Evolutionary conservation across 441 rosid genomes (phyloP).

Genomic region (Melastoma candidum): DNA sequence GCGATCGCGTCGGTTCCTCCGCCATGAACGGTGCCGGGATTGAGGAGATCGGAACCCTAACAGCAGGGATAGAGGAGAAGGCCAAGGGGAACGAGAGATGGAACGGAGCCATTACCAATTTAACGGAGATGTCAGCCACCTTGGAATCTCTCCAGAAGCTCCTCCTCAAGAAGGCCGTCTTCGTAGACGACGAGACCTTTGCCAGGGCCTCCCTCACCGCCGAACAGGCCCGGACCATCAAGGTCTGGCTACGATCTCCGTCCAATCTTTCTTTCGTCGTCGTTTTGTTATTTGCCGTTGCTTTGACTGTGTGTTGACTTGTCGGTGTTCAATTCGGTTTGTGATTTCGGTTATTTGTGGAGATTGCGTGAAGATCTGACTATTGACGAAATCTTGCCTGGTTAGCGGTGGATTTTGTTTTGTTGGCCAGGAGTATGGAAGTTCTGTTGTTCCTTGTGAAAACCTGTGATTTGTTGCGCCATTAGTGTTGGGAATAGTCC

Average conservation of each 20-base stretch:
- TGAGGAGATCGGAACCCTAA: too few relatives aligned
- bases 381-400: too few relatives aligned
- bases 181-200: slow-evolving; percentile 81
- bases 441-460: too few relatives aligned
- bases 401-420: too few relatives aligned
- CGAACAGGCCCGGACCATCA: slow-evolving; percentile 83
- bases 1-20: too few relatives aligned
- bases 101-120: slow-evolving; percentile 69
- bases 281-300: neutral
- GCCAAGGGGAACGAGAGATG: slow-evolving; percentile 64
- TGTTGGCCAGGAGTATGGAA: too few relatives aligned
- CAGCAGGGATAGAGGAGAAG: slow-evolving; percentile 27
- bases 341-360: neutral
- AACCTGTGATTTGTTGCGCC: too few relatives aligned
- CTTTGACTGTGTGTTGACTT: neutral
- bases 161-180: slow-evolving; percentile 85
- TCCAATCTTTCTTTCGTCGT: neutral
- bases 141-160: slow-evolving; percentile 82
- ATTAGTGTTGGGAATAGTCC: too few relatives aligned
- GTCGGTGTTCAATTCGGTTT: neutral
- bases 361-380: neutral
- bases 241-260: slow-evolving; percentile 32
- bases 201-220: slow-evolving; percentile 76
- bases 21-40: too few relatives aligned
- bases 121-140: slow-evolving; percentile 75